A percentile compares a stretch with the other conserved stretches of the same genome.
These are phyloP conservation scores for Kwoniella europaea DNA, from an alignment of 768 basidiomycete genomes.

Conservation along the genomic window DNA sequence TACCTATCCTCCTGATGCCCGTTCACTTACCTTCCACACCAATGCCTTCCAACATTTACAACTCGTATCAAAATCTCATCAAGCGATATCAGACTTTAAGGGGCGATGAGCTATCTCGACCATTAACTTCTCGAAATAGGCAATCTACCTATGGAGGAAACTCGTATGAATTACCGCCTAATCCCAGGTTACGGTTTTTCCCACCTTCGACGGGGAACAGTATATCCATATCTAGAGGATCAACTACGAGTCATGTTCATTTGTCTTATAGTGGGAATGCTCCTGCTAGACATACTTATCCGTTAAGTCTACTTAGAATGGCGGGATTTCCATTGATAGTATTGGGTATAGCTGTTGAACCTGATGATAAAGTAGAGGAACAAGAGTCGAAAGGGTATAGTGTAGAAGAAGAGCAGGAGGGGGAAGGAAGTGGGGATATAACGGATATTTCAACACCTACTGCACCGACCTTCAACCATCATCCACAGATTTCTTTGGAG, in stretches of 20 bases:
- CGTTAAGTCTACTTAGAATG: conserved; percentile 70
- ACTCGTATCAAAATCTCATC: conserved; percentile 75
- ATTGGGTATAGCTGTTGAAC: conserved; percentile 77
- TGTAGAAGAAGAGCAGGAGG: conserved; percentile 25
- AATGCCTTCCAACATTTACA: conserved; percentile 70
- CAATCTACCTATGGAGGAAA: conserved; percentile 15
- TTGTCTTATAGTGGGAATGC: conserved; percentile 78
- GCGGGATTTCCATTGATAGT: conserved; percentile 80
- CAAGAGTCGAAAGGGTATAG: conserved; percentile 54
- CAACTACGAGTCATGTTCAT: conserved; percentile 77
- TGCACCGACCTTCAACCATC: conserved; percentile 23
- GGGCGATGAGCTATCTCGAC: conserved; percentile 60
- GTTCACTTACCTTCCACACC: conserved; percentile 66
- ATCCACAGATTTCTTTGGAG: too few species aligned
- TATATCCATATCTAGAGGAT: conserved; percentile 53
- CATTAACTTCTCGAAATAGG: conserved; percentile 67
- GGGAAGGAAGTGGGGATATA: conserved; percentile 31
- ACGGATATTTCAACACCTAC: conserved; percentile 33
- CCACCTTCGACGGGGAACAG: conserved; percentile 68
- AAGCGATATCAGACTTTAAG: conserved; percentile 80
- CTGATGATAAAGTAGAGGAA: conserved; percentile 58
- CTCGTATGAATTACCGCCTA: conserved; percentile 14
- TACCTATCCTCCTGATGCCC: conserved; percentile 83
- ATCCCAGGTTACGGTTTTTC: conserved; percentile 68
- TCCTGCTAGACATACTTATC: conserved; percentile 69